phyloP scores from a whole-genome alignment of 371 early-diverging fungal genomes.

The Saksenaea vasiformis region DNA sequence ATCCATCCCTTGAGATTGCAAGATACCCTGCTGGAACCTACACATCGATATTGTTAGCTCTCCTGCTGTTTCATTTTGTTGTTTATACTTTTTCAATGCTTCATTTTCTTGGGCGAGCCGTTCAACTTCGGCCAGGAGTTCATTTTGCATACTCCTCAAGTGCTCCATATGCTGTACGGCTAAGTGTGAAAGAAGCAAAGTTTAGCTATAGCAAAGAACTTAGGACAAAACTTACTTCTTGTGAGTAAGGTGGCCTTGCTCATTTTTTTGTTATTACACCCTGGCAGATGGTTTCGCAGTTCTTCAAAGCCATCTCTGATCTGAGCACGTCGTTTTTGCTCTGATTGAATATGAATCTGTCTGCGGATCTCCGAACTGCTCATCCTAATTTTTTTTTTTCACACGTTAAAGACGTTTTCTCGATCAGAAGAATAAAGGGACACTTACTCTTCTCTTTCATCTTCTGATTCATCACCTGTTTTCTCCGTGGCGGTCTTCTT shows the following conservation, averaged over 20 bases:
- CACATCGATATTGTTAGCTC: background rate
- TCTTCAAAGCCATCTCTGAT: slow-evolving; percentile 59
- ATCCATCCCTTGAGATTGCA: slow-evolving; percentile 54
- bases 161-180: slow-evolving; percentile 56
- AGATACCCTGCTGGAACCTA: slow-evolving; percentile 50
- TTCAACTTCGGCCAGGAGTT: slow-evolving; percentile 51
- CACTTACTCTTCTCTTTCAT: slow-evolving; percentile 19
- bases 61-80: background rate
- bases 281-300: slow-evolving; percentile 51
- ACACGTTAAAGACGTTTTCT: no score
- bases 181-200: slow-evolving; percentile 10
- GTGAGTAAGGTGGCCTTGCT: slow-evolving; percentile 58
- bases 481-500: slow-evolving; percentile 26
- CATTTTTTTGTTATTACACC: slow-evolving; percentile 57
- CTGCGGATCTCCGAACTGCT: slow-evolving; percentile 45
- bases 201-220: background rate
- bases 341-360: slow-evolving; percentile 59
- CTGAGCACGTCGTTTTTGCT: slow-evolving; percentile 54
- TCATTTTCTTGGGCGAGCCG: slow-evolving; percentile 52
- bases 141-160: slow-evolving; percentile 44
- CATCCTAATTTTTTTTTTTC: no score
- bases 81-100: slow-evolving; percentile 45
- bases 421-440: background rate
- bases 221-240: slow-evolving; percentile 38
- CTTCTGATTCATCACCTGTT: slow-evolving; percentile 17